Evolutionary conservation across 306 rosid genomes (phyloP).

Genomic region (Vigna hirtella): DNA sequence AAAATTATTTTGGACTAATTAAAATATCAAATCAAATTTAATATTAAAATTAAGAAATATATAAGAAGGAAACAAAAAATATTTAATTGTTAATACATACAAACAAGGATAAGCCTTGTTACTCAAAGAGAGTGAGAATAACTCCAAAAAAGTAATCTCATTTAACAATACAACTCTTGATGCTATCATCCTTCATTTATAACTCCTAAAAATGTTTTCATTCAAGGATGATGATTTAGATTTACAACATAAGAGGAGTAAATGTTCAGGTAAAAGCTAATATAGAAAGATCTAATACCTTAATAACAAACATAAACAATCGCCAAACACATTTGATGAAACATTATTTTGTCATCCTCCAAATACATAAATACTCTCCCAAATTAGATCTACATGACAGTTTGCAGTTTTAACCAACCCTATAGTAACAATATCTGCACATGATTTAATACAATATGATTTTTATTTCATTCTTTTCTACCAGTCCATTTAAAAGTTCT

Average conservation of each 20-base stretch:
- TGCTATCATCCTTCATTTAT: too few species aligned
- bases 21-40: neutral
- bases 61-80: too few species aligned
- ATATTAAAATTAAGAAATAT: neutral
- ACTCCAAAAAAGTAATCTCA: neutral
- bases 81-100: too few species aligned
- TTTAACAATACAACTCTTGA: neutral
- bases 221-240: neutral
- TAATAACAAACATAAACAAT: constrained; percentile 9
- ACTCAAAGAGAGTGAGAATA: neutral
- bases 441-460: neutral
- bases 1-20: neutral
- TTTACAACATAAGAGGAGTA: neutral
- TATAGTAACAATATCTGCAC: neutral
- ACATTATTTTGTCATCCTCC: constrained; percentile 18
- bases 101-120: too few species aligned
- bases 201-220: neutral
- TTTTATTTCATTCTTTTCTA: neutral
- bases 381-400: neutral
- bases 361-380: neutral
- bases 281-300: neutral
- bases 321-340: neutral
- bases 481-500: neutral
- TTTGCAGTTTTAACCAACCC: neutral
- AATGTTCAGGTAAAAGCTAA: neutral